Evolutionary conservation across 495 filamentous ascomycete genomes (phyloP).

Genomic region (Hyaloscypha bicolor): DNA sequence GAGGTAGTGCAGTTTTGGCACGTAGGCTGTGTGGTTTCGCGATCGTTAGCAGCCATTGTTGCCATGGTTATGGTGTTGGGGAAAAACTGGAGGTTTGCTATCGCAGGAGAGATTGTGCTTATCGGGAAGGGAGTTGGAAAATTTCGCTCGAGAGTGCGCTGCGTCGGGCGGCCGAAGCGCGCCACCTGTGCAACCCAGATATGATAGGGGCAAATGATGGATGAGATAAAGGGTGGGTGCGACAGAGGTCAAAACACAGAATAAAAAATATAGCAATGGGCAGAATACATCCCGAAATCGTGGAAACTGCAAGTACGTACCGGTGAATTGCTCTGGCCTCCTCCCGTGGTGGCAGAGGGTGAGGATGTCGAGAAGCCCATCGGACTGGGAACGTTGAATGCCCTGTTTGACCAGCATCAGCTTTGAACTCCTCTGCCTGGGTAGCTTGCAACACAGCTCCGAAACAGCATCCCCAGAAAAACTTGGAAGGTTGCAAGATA

Average conservation of each 20-base stretch:
- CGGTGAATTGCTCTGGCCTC: slow-evolving; percentile 64
- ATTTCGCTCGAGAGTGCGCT: slow-evolving; percentile 26
- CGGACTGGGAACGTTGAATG: slow-evolving; percentile 26
- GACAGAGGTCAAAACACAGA: slow-evolving; percentile 1
- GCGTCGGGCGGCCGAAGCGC: slow-evolving; percentile 21
- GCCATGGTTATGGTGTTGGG: slow-evolving; percentile 57
- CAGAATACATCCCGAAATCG: not conserved
- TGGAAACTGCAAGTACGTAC: slow-evolving; percentile 50
- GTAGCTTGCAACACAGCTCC: not conserved
- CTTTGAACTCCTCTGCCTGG: not conserved
- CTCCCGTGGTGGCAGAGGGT: slow-evolving; percentile 69
- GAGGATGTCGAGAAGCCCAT: slow-evolving; percentile 42
- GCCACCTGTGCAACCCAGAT: slow-evolving; percentile 30
- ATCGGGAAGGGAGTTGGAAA: slow-evolving; percentile 40
- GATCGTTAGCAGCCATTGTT: slow-evolving; percentile 58
- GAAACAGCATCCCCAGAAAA: not conserved
- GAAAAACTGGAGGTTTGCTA: slow-evolving; percentile 21
- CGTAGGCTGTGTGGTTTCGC: slow-evolving; percentile 77
- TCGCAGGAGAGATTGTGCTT: slow-evolving; percentile 39
- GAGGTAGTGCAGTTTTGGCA: slow-evolving; percentile 97
- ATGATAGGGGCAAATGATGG: not conserved
- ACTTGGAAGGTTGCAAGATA: not conserved
- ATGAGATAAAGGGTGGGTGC: not conserved
- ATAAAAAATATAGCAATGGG: not conserved
- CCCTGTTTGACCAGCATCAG: slow-evolving; percentile 23